These are phyloP conservation scores for Rutstroemia sydowiana DNA, from an alignment of 2,329 filamentous ascomycete species.

Conservation along the genomic window DNA sequence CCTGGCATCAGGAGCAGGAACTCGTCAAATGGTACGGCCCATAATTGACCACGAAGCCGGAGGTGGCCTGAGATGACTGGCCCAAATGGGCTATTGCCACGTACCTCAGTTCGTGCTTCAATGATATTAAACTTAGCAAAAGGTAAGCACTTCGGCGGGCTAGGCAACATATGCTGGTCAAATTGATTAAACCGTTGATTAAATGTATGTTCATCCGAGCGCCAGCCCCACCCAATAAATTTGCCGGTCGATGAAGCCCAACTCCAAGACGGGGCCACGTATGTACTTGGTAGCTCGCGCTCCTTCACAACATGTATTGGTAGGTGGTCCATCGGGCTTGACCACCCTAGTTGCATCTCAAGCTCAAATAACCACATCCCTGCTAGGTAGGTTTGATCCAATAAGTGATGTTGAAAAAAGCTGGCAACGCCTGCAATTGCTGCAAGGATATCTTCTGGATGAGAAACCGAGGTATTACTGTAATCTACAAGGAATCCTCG, in stretches of 20 bases:
- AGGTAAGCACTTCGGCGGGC: too few species aligned
- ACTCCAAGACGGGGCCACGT: conserved; percentile 1
- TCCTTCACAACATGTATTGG: neutral
- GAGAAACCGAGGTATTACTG: too few species aligned
- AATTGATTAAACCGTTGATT: too few species aligned
- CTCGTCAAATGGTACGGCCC: neutral
- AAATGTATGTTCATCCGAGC: too few species aligned
- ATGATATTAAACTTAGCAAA: neutral
- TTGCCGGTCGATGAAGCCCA: neutral
- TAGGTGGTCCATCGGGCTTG: neutral
- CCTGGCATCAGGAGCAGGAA: too few species aligned
- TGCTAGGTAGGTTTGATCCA: neutral
- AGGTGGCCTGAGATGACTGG: neutral
- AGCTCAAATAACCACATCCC: neutral
- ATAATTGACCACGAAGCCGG: neutral
- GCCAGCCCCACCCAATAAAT: too few species aligned
- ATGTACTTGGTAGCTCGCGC: neutral
- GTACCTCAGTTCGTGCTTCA: neutral
- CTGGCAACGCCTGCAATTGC: too few species aligned
- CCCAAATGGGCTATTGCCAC: neutral
- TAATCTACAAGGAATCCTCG: too few species aligned
- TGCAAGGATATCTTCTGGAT: too few species aligned
- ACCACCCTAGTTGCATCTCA: neutral
- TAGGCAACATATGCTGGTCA: too few species aligned
- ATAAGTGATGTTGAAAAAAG: neutral